Evolutionary conservation across 2,329 filamentous ascomycete species (phyloP), one percentile per base, ranked within the genome.

Genomic region (Trichoderma brevicompactum): DNA sequence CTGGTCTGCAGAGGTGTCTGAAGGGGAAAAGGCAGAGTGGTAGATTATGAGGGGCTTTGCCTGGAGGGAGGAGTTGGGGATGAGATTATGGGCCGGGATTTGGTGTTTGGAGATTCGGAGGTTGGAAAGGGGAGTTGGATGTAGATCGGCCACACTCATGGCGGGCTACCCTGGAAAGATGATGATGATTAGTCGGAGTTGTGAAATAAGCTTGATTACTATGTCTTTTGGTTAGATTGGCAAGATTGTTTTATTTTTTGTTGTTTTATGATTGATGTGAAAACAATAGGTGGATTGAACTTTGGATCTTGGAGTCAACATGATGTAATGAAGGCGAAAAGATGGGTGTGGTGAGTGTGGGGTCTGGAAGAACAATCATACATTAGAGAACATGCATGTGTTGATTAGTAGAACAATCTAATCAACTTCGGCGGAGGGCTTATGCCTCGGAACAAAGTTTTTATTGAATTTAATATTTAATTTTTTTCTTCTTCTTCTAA

Each of bases 41-140:
- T 62, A 62, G 59, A 62, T 62, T 19, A 62, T 46, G 48, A 62
- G 59, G n/a, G 59, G 59, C 40, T 62, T 62, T 36, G 59, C 53
- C 15, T 44, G 28, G 49, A 54, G 59, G 23, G 59, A 62, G 3
- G 59, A 62, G 12, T 62, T 62, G n/a, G 59, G 59, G 38, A 62
- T 43, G 48, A 62, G 59, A 15, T 54, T 34, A 17, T 62, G 40
- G 13, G 59, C 48, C 17, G 59, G 59, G 38, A 62, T 62, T n/a
- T 53, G 49, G 23, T 53, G 59, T 17, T 46, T 46, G n/a, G 59
- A 62, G 40, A 62, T 23, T 17, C 59, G 59, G 59, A 62, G 59
- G 5, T 38, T 6, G 28, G 59, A 54, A 15, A 62, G 59, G 59
- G 59, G 59, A 38, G 49, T 62, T 44, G 19, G 40, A 9, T 50